phyloP scores from a whole-genome alignment of 2,329 filamentous ascomycete genomes.

The Phyllosticta citribraziliensis region DNA sequence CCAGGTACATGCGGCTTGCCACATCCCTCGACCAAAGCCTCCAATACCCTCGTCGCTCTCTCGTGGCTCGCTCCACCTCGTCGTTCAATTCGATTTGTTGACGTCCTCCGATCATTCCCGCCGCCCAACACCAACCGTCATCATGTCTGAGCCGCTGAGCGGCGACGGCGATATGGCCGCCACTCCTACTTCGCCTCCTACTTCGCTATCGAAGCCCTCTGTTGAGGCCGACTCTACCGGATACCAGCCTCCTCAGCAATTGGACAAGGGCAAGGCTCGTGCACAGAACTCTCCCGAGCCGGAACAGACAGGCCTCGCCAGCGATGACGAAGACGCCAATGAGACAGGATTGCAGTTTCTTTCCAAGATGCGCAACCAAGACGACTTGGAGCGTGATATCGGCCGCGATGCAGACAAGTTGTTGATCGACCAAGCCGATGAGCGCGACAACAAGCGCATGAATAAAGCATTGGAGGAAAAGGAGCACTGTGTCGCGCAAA shows the following conservation, averaged over 20 bases:
- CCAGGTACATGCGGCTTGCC: no score
- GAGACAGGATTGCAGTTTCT: conserved; percentile 1
- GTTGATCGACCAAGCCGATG: conserved; percentile 52
- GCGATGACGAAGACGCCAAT: not conserved
- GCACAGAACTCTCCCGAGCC: not conserved
- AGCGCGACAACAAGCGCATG: conserved; percentile 52
- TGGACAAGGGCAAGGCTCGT: conserved; percentile 4
- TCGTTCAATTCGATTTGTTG: not conserved
- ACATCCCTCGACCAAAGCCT: no score
- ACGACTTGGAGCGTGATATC: conserved; percentile 85
- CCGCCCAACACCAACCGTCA: not conserved
- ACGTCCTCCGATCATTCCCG: not conserved
- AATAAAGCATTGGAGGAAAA: conserved; percentile 44
- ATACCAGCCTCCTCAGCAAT: not conserved
- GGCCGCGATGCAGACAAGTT: conserved; percentile 53
- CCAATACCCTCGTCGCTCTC: no score
- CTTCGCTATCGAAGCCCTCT: not conserved
- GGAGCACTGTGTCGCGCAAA: conserved; percentile 55
- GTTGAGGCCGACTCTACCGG: not conserved
- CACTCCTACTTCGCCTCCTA: not conserved
- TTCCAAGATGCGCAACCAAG: conserved; percentile 56
- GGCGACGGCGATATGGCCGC: not conserved
- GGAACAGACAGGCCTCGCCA: not conserved
- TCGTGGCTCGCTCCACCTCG: not conserved
- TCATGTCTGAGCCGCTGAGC: not conserved